These are phyloP conservation scores for Brasenia schreberi DNA, from an alignment of 164 flowering plant genomes.

Conservation along the genomic window DNA sequence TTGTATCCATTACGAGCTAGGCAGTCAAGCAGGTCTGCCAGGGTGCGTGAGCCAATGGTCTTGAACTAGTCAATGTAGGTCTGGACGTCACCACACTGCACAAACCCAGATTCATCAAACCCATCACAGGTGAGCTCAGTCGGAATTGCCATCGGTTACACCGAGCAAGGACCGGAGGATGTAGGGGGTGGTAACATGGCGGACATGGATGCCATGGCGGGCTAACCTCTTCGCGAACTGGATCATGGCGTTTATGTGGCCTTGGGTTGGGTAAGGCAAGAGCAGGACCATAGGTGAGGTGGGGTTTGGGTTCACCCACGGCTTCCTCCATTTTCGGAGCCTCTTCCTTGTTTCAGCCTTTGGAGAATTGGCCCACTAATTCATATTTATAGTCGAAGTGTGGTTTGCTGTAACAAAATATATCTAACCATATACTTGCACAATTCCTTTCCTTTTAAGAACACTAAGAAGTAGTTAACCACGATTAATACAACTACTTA, in stretches of 20 bases:
- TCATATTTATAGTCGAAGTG: too few species aligned
- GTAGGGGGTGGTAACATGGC: slow-evolving; percentile 4
- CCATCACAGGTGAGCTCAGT: slow-evolving; percentile 4
- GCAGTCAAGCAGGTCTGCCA: slow-evolving; percentile 1
- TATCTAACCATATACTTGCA: too few species aligned
- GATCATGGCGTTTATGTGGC: slow-evolving; percentile 3
- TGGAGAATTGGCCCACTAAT: too few species aligned
- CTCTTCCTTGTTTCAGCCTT: too few species aligned
- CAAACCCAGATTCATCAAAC: background rate
- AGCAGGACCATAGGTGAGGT: background rate
- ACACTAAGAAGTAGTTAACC: too few species aligned
- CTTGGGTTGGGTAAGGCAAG: slow-evolving; percentile 2
- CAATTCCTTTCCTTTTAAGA: too few species aligned
- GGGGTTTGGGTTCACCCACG: background rate
- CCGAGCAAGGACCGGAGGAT: background rate
- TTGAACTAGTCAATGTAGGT: slow-evolving; percentile 2
- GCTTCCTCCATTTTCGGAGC: background rate
- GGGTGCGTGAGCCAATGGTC: background rate
- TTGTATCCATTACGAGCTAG: slow-evolving; percentile 2
- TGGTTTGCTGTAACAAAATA: too few species aligned
- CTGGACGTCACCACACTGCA: background rate
- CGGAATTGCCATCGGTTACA: background rate
- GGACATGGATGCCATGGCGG: background rate
- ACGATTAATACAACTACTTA: too few species aligned
- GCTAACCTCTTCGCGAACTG: slow-evolving; percentile 5